phyloP scores from a whole-genome alignment of 2,329 filamentous ascomycete genomes.

The Lachnellula cervina region DNA sequence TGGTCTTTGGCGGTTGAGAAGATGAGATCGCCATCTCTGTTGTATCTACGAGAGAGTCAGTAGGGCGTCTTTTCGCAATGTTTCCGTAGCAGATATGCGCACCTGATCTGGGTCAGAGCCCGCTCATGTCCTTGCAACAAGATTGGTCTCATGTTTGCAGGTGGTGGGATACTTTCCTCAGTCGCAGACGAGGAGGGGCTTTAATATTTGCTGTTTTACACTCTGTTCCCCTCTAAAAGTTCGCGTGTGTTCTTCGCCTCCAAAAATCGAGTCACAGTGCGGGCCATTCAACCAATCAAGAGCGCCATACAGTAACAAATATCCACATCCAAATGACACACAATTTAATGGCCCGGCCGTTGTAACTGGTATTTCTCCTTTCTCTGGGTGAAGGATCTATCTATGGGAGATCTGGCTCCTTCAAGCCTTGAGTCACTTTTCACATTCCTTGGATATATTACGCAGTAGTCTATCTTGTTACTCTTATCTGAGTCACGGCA shows the following conservation, averaged over 20 bases:
- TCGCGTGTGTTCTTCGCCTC: background rate
- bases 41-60: slow-evolving; percentile 56
- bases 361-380: too few relatives aligned
- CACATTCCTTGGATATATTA: too few relatives aligned
- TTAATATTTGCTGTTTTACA: background rate
- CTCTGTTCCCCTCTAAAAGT: slow-evolving; percentile 1
- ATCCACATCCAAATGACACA: too few relatives aligned
- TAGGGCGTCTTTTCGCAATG: slow-evolving; percentile 9
- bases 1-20: slow-evolving; percentile 97
- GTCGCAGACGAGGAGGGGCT: background rate
- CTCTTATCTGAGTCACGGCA: too few relatives aligned
- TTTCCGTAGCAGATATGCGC: slow-evolving; percentile 30
- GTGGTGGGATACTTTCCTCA: background rate
- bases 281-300: slow-evolving; percentile 5
- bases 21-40: slow-evolving; percentile 91
- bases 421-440: too few relatives aligned
- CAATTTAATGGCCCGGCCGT: too few relatives aligned
- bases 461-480: too few relatives aligned
- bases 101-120: slow-evolving; percentile 92
- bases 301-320: background rate
- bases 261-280: slow-evolving; percentile 1
- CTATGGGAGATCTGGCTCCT: too few relatives aligned
- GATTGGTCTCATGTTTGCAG: slow-evolving; percentile 85
- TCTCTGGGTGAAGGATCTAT: too few relatives aligned
- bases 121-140: slow-evolving; percentile 94